Percentiles rank a stretch among this genome's conserved stretches.
phyloP scores from a whole-genome alignment of 75 land plant species.

The Cupressus sempervirens region DNA sequence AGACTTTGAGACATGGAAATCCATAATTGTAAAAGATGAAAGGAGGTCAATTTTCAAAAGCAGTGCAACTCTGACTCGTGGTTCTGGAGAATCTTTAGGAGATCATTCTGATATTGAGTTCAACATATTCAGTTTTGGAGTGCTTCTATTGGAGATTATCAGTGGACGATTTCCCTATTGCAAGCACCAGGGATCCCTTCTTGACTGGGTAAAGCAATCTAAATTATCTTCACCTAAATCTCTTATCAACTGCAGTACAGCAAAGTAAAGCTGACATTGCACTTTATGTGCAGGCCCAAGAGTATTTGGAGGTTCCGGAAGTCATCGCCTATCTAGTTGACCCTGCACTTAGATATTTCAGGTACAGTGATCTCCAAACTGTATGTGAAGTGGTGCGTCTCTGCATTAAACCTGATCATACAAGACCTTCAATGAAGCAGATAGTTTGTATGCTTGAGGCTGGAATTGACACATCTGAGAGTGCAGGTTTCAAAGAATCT shows the following conservation, averaged over 20 bases:
- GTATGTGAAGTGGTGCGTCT: conserved; percentile 64
- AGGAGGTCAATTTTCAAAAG: conserved; percentile 22
- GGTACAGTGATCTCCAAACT: conserved; percentile 50
- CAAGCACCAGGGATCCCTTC: conserved; percentile 63
- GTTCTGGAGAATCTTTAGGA: conserved; percentile 38
- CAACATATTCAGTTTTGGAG: conserved; percentile 77
- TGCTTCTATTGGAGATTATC: conserved; percentile 76
- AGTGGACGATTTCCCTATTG: conserved; percentile 76
- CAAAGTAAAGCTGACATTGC: not conserved
- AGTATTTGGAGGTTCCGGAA: conserved; percentile 61
- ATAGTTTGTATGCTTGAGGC: conserved; percentile 53
- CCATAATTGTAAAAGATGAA: conserved; percentile 39
- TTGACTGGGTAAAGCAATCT: conserved; percentile 70
- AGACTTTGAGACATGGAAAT: conserved; percentile 71
- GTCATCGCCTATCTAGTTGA: conserved; percentile 68
- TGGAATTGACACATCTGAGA: conserved; percentile 53
- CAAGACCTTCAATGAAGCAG: conserved; percentile 58
- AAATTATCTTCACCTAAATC: not conserved
- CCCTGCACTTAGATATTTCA: conserved; percentile 62
- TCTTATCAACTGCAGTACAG: not conserved
- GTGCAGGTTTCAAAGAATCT: conserved; percentile 53
- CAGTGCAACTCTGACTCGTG: conserved; percentile 28
- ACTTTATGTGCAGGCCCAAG: conserved; percentile 45
- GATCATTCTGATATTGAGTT: conserved; percentile 59
- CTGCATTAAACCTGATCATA: conserved; percentile 47